A percentile compares a stretch with the other conserved stretches of the same genome.
Conservation (phyloP, 352 stramenopile genomes). For the Globisporangium iwayamae region DNA sequence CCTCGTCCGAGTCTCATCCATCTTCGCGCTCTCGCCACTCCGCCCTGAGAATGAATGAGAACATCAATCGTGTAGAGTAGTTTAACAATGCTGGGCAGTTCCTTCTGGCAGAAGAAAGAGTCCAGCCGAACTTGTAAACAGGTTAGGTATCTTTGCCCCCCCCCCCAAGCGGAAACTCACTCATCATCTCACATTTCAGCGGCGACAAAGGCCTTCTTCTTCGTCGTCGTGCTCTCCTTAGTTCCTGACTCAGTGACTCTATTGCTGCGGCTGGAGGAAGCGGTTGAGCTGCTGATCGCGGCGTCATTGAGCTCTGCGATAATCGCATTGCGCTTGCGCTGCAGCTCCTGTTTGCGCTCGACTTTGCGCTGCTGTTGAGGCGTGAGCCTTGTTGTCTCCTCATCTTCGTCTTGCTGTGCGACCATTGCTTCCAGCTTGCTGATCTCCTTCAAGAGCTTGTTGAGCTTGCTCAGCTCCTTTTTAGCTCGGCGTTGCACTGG, state of each 20-base stretch:
- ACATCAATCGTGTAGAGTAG: no score
- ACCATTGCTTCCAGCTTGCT: conserved; percentile 20
- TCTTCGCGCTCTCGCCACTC: no score
- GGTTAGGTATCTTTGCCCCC: no score
- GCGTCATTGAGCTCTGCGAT: conserved; percentile 45
- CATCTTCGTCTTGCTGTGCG: conserved; percentile 9
- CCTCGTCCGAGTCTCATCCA: no score
- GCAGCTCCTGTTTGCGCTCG: conserved; percentile 13
- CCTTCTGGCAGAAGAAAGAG: no score
- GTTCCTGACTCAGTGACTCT: background rate
- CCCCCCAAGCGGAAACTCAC: no score
- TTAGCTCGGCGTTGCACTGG: conserved; percentile 23
- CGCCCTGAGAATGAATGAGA: no score
- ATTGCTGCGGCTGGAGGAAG: background rate
- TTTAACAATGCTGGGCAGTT: no score
- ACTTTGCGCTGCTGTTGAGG: conserved; percentile 17
- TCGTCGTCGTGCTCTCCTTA: background rate
- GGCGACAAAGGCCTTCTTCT: conserved; percentile 15
- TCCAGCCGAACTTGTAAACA: no score
- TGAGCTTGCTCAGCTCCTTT: conserved; percentile 52
- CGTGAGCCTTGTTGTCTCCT: conserved; percentile 16
- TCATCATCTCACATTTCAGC: conserved; percentile 10
- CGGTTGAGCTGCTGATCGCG: conserved; percentile 18
- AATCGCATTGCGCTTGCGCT: conserved; percentile 14
- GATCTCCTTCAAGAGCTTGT: conserved; percentile 41